phyloP scores from a whole-genome alignment of 495 filamentous ascomycete genomes.

The Xylaria venustula region DNA sequence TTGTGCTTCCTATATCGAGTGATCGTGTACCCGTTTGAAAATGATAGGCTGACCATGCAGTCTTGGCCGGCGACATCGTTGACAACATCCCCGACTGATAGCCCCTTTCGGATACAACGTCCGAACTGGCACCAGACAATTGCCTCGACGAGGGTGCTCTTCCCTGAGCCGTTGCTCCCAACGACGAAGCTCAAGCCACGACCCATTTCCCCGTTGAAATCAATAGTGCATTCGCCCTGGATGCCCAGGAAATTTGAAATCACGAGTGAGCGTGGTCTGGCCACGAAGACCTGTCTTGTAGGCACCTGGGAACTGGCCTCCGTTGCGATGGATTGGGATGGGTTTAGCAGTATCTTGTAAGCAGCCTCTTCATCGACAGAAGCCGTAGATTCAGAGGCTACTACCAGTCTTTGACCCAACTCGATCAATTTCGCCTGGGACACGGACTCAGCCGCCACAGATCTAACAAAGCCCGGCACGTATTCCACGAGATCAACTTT shows the following conservation, averaged over 20 bases:
- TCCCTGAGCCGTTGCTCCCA: constrained; percentile 28
- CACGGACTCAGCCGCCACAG: background rate
- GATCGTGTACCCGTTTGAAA: constrained; percentile 32
- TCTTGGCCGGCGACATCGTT: constrained; percentile 29
- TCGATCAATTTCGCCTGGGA: constrained; percentile 12
- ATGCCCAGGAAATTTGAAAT: constrained; percentile 37
- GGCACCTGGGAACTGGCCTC: background rate
- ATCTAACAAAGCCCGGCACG: constrained; percentile 5
- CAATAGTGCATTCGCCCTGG: constrained; percentile 27
- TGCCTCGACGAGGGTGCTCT: constrained; percentile 35
- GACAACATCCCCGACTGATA: constrained; percentile 29
- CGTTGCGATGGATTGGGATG: constrained; percentile 6
- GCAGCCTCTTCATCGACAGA: constrained; percentile 11
- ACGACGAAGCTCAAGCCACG: constrained; percentile 29
- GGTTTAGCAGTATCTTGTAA: constrained; percentile 8
- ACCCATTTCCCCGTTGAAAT: constrained; percentile 25
- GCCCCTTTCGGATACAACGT: constrained; percentile 26
- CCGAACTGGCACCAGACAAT: constrained; percentile 38
- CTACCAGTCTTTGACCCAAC: constrained; percentile 22
- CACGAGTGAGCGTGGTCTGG: constrained; percentile 26
- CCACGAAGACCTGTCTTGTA: constrained; percentile 24
- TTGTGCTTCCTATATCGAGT: constrained; percentile 27
- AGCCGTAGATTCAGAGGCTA: constrained; percentile 11
- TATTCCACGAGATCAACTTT: constrained; percentile 4
- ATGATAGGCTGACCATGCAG: constrained; percentile 28